Conservation (phyloP, 2,329 filamentous ascomycete genomes). For the Colletotrichum navitas region DNA sequence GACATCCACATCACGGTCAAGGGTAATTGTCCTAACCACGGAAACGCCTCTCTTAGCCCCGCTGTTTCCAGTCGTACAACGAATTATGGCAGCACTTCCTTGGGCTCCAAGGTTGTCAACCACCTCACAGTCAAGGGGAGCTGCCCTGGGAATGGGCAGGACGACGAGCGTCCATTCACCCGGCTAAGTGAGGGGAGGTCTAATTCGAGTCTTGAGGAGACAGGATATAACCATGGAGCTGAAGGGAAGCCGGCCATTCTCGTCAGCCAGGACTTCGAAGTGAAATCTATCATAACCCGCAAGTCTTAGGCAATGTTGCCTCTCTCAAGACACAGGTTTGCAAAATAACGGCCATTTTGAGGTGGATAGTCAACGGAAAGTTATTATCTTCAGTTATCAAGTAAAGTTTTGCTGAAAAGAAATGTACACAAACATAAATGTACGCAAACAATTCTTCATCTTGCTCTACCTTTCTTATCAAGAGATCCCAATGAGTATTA, state of each 20-base stretch:
- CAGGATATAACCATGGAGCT: background rate
- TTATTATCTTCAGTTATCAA: background rate
- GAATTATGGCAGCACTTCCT: background rate
- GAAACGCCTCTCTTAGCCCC: background rate
- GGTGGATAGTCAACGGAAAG: too few species aligned
- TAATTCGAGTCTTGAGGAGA: background rate
- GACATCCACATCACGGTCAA: background rate
- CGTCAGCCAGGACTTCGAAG: background rate
- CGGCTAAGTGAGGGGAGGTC: slow-evolving; percentile 6
- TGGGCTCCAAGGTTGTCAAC: background rate
- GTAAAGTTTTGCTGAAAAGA: background rate
- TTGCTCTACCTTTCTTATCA: too few species aligned
- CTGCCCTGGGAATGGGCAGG: background rate
- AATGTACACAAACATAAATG: fast-evolving
- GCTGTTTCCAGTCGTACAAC: background rate
- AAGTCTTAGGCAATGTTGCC: background rate
- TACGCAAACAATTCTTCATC: too few species aligned
- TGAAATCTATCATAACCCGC: background rate
- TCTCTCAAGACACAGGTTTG: background rate
- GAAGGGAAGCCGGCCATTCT: background rate
- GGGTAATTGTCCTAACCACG: background rate
- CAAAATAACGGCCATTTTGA: background rate
- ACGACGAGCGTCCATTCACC: slow-evolving; percentile 19
- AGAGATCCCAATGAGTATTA: too few species aligned
- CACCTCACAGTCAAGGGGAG: background rate